Percentiles rank a stretch among this genome's conserved stretches.
These are phyloP conservation scores for Pyricularia sp. DNA, from an alignment of 2,329 filamentous ascomycete species.

Conservation along the genomic window DNA sequence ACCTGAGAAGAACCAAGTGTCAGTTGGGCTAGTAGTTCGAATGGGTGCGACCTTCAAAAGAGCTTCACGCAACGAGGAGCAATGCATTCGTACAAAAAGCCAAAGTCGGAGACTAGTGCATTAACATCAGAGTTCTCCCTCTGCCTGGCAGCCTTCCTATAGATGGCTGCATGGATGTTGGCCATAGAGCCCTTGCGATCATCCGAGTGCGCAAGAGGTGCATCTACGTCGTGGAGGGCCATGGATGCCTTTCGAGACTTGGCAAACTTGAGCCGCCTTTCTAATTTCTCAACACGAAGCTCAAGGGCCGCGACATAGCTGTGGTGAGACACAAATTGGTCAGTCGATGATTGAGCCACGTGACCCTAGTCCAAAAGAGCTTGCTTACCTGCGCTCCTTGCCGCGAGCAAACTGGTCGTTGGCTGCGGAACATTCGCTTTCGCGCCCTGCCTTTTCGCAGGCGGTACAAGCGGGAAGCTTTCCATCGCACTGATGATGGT, in stretches of 20 bases:
- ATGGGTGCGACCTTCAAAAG: not conserved
- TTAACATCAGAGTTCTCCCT: conserved; percentile 82
- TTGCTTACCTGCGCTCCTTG: conserved; percentile 73
- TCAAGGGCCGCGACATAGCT: conserved; percentile 95
- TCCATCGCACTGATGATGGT: conserved; percentile 64
- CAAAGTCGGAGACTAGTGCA: conserved; percentile 87
- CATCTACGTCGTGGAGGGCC: conserved; percentile 52
- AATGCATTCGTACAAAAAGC: conserved; percentile 58
- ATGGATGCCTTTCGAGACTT: conserved; percentile 63
- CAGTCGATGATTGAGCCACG: not conserved
- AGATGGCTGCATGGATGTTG: conserved; percentile 51
- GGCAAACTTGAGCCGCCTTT: conserved; percentile 65
- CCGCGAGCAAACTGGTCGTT: conserved; percentile 94
- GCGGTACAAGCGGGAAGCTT: conserved; percentile 92
- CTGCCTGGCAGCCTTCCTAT: conserved; percentile 53
- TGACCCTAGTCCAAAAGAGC: not conserved
- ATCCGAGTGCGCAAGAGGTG: conserved; percentile 25
- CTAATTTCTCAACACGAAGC: conserved; percentile 77
- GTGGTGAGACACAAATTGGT: not conserved
- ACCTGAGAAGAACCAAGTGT: conserved; percentile 37
- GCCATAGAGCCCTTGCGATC: conserved; percentile 57
- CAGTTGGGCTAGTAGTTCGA: not conserved
- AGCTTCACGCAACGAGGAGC: not conserved
- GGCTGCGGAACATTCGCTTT: conserved; percentile 81
- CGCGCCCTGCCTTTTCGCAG: conserved; percentile 83